A percentile compares a stretch with the other conserved stretches of the same genome.
phyloP scores from a whole-genome alignment of 2,329 filamentous ascomycete species.

The Celoporthe dispersa region DNA sequence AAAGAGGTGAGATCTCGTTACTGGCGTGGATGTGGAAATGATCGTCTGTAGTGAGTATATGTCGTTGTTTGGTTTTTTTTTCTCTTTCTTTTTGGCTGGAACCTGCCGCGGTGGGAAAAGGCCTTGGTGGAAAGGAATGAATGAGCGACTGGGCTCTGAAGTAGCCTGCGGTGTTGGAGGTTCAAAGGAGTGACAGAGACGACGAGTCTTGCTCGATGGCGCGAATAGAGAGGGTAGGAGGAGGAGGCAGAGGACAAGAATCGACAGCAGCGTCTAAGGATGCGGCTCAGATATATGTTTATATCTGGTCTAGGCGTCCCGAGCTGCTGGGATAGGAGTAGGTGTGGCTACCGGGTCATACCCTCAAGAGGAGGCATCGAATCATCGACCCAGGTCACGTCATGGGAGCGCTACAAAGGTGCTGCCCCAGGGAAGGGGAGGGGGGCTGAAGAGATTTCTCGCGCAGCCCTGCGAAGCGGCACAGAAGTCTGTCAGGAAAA shows the following conservation, averaged over 20 bases:
- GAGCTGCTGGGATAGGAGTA: neutral
- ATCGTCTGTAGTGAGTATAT: slow-evolving; percentile 6
- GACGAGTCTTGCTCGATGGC: slow-evolving; percentile 23
- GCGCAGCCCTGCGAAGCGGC: neutral
- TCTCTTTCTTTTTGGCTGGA: slow-evolving; percentile 18
- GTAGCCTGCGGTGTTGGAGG: slow-evolving; percentile 12
- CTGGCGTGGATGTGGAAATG: neutral
- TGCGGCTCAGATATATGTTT: neutral
- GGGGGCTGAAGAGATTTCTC: neutral
- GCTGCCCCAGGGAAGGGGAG: neutral
- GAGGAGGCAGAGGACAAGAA: neutral
- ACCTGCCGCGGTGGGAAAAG: slow-evolving; percentile 17
- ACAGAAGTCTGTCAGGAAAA: neutral
- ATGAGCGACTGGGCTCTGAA: slow-evolving; percentile 25
- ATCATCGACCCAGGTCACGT: neutral
- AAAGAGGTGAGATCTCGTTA: neutral
- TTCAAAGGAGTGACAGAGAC: slow-evolving; percentile 23
- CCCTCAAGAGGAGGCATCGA: neutral
- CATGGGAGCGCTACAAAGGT: neutral
- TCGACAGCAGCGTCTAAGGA: neutral
- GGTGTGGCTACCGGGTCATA: neutral
- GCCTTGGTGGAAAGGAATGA: slow-evolving; percentile 3
- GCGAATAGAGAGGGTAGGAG: slow-evolving; percentile 10
- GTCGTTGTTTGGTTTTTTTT: neutral
- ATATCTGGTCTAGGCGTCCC: neutral